These are phyloP conservation scores for Metarhizium humberi DNA, from an alignment of 2,329 filamentous ascomycete genomes.

Conservation along the genomic window DNA sequence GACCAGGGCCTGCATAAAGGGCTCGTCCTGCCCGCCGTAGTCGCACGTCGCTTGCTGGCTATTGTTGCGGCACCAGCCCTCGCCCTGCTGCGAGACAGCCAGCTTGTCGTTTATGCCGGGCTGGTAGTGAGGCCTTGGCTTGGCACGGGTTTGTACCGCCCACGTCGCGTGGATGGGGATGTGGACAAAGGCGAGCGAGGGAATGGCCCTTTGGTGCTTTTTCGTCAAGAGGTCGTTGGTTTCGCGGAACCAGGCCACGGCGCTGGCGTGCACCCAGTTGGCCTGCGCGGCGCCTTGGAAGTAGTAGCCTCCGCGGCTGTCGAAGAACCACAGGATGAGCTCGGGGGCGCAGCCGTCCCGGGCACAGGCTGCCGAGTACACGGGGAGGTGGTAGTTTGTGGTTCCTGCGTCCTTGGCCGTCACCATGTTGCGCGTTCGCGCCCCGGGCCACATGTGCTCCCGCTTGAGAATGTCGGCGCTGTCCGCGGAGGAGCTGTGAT, in stretches of 20 bases:
- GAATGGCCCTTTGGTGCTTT: slow-evolving; percentile 25
- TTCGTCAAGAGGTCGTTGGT: slow-evolving; percentile 20
- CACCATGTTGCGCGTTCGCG: slow-evolving; percentile 32
- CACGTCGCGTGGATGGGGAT: slow-evolving; percentile 34
- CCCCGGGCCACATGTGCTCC: slow-evolving; percentile 27
- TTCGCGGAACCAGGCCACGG: slow-evolving; percentile 34
- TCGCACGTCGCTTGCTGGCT: slow-evolving; percentile 22
- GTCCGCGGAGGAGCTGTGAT: slow-evolving; percentile 49
- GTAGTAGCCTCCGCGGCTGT: slow-evolving; percentile 48
- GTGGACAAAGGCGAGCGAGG: slow-evolving; percentile 39
- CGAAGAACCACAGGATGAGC: slow-evolving; percentile 63
- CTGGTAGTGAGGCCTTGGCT: slow-evolving; percentile 24
- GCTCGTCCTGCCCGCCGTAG: slow-evolving; percentile 41
- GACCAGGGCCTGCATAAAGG: slow-evolving; percentile 54
- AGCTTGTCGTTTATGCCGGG: slow-evolving; percentile 37
- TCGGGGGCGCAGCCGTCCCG: slow-evolving; percentile 25
- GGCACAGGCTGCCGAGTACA: slow-evolving; percentile 20
- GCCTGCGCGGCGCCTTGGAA: slow-evolving; percentile 28
- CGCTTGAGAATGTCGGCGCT: slow-evolving; percentile 29
- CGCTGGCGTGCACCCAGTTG: slow-evolving; percentile 34
- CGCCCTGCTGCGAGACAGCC: slow-evolving; percentile 29
- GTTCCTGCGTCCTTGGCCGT: slow-evolving; percentile 22
- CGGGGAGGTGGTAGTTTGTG: slow-evolving; percentile 38
- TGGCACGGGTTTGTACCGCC: slow-evolving; percentile 20
- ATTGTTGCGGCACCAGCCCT: slow-evolving; percentile 33